These are phyloP conservation scores for Lactarius deliciosus DNA, from an alignment of 768 basidiomycete species.

Conservation along the genomic window DNA sequence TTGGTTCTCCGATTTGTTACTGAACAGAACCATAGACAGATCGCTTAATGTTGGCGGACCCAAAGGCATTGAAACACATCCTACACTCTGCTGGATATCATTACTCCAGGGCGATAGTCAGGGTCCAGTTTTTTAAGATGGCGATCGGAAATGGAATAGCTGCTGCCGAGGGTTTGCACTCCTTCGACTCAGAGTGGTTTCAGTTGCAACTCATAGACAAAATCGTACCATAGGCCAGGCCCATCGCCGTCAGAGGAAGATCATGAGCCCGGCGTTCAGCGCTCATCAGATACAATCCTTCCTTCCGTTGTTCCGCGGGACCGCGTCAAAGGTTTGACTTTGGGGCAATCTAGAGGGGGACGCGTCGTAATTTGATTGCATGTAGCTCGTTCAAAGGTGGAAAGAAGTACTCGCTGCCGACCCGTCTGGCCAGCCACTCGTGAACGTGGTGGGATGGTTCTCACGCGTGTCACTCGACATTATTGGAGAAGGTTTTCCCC, in stretches of 20 bases:
- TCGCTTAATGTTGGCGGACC: slow-evolving; percentile 1
- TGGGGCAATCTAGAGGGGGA: not conserved
- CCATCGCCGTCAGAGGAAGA: slow-evolving; percentile 32
- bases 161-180: slow-evolving; percentile 28
- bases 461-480: slow-evolving; percentile 32
- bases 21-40: slow-evolving; percentile 22
- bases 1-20: not conserved
- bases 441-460: slow-evolving; percentile 31
- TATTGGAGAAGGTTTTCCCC: slow-evolving; percentile 31
- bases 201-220: not conserved
- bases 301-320: slow-evolving; percentile 31
- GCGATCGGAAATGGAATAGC: slow-evolving; percentile 29
- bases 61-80: slow-evolving; percentile 34
- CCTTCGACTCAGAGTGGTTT: not conserved
- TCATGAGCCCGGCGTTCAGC: slow-evolving; percentile 34
- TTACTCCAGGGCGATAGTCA: slow-evolving; percentile 22
- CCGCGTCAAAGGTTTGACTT: slow-evolving; percentile 29
- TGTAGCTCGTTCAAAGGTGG: slow-evolving; percentile 32
- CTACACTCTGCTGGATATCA: slow-evolving; percentile 34
- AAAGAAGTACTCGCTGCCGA: slow-evolving; percentile 23
- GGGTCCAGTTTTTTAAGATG: slow-evolving; percentile 20
- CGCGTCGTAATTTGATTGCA: not conserved
- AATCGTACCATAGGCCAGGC: slow-evolving; percentile 20
- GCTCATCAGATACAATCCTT: slow-evolving; percentile 30
- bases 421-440: slow-evolving; percentile 10